phyloP scores from a whole-genome alignment of 1,284 basidiomycete species.

The Vanrija sp. region DNA sequence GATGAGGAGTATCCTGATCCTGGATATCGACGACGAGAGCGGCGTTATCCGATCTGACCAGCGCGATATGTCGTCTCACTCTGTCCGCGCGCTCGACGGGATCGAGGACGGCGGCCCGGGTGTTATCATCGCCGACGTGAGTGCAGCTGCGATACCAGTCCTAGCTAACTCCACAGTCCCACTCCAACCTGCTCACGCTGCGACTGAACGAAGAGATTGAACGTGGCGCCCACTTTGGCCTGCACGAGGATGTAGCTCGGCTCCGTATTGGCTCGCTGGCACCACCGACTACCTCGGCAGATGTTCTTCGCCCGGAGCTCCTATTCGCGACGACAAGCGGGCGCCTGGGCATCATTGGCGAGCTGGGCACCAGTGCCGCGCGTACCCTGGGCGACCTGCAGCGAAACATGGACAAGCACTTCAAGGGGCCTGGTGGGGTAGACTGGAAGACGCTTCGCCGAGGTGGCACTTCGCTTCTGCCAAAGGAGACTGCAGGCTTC shows the following conservation, averaged over 20 bases:
- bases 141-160: constrained; percentile 21
- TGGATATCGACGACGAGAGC: constrained; percentile 54
- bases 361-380: constrained; percentile 59
- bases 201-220: constrained; percentile 44
- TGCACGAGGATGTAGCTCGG: constrained; percentile 49
- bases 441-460: constrained; percentile 67
- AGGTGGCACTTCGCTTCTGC: constrained; percentile 59
- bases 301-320: constrained; percentile 54
- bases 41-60: constrained; percentile 60
- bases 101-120: constrained; percentile 47
- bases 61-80: constrained; percentile 71
- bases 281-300: constrained; percentile 27
- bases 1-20: constrained; percentile 71
- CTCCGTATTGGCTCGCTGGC: constrained; percentile 41
- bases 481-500: constrained; percentile 60
- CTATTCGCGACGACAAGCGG: constrained; percentile 77
- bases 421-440: constrained; percentile 59
- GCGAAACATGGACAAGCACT: constrained; percentile 64
- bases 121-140: constrained; percentile 73
- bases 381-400: constrained; percentile 70
- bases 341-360: constrained; percentile 70
- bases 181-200: constrained; percentile 68
- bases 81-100: constrained; percentile 48
- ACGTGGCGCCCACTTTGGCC: constrained; percentile 46
- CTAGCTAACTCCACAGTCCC: constrained; percentile 28